These are phyloP conservation scores for Triticum monococcum DNA, from an alignment of 176 grass and related monocot species.

Conservation along the genomic window DNA sequence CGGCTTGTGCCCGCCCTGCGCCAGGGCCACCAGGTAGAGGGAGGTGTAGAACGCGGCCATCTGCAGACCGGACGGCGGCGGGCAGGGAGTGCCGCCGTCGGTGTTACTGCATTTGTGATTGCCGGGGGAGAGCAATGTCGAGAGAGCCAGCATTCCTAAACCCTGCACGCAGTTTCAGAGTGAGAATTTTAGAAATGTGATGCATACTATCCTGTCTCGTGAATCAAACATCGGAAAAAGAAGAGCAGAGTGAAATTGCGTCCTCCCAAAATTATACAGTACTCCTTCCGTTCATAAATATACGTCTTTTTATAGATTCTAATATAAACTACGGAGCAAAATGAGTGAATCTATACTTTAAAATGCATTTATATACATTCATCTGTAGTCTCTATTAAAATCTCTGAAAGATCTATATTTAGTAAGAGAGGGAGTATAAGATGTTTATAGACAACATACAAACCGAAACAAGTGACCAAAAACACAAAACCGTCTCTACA, in stretches of 20 bases:
- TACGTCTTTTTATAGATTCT: no score
- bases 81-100: conserved; percentile 1
- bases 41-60: conserved; percentile 43
- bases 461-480: no score
- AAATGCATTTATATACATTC: no score
- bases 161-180: conserved; percentile 32
- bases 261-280: no score
- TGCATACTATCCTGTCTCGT: neutral
- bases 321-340: no score
- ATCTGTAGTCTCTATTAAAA: no score
- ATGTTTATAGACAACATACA: no score
- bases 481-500: no score
- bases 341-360: no score
- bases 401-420: no score
- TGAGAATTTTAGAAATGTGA: neutral
- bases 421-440: no score
- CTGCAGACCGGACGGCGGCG: conserved; percentile 13
- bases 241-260: neutral
- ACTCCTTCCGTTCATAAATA: no score
- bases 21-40: conserved; percentile 57
- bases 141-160: conserved; percentile 44
- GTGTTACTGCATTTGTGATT: neutral
- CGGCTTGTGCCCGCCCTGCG: conserved; percentile 57
- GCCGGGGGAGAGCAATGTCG: conserved; percentile 35
- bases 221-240: neutral